phyloP scores from a whole-genome alignment of 352 stramenopile genomes.

The Poterioochromonas sp. region DNA sequence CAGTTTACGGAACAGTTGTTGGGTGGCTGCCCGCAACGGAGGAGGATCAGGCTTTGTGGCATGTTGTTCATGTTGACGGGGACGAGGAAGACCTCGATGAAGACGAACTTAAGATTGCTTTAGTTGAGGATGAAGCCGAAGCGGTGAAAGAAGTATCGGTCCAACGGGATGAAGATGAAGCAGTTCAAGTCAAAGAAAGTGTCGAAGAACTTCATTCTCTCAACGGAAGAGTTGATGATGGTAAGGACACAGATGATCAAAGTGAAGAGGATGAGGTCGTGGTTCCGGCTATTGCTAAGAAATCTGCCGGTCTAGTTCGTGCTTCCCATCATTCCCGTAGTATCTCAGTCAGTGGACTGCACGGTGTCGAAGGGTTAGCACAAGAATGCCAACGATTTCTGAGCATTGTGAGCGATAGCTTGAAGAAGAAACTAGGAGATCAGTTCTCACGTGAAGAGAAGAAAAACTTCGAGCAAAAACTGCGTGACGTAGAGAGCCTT shows the following conservation, averaged over 20 bases:
- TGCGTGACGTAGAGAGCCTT: background rate
- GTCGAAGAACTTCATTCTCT: slow-evolving; percentile 5
- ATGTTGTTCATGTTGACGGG: slow-evolving; percentile 30
- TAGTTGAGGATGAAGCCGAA: background rate
- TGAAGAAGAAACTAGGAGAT: background rate
- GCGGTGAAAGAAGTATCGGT: background rate
- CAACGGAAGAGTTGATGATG: slow-evolving; percentile 1
- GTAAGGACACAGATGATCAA: slow-evolving; percentile 10
- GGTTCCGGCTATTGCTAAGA: background rate
- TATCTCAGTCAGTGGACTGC: background rate
- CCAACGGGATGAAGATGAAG: background rate
- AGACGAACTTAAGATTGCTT: slow-evolving; percentile 9
- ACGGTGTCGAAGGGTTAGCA: background rate
- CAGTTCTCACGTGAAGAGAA: background rate
- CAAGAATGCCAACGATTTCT: background rate
- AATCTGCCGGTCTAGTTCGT: background rate
- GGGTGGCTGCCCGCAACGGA: background rate
- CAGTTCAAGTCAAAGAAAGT: background rate
- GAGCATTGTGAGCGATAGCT: background rate
- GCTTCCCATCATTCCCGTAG: background rate
- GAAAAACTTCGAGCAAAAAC: background rate
- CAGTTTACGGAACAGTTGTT: background rate
- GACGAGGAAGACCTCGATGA: slow-evolving; percentile 36
- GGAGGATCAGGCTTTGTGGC: slow-evolving; percentile 6
- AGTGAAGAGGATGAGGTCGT: background rate